These are phyloP conservation scores for Colletotrichum sp. DNA, from an alignment of 2,329 filamentous ascomycete genomes.

Conservation along the genomic window DNA sequence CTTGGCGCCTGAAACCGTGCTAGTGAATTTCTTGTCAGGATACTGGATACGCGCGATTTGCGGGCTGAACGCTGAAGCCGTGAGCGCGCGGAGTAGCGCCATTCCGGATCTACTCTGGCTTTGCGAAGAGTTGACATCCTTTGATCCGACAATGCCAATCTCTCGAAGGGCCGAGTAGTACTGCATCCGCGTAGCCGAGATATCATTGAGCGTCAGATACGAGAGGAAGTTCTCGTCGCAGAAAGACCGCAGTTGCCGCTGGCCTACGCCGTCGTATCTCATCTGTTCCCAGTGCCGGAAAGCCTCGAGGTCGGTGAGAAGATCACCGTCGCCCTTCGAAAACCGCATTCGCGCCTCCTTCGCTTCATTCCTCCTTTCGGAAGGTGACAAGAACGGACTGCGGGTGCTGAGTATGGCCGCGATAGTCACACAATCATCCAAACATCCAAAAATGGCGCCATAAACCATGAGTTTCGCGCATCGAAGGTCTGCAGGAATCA, in stretches of 20 bases:
- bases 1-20: conserved; percentile 85
- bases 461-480: conserved; percentile 96
- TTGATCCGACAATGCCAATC: conserved; percentile 72
- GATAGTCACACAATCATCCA: conserved; percentile 87
- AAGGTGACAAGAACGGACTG: conserved; percentile 85
- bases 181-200: conserved; percentile 83
- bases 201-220: conserved; percentile 83
- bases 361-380: conserved; percentile 81
- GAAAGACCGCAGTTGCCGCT: conserved; percentile 73
- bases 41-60: conserved; percentile 93
- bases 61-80: conserved; percentile 78
- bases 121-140: conserved; percentile 19
- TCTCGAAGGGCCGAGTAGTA: conserved; percentile 87
- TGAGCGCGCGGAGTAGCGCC: conserved; percentile 69
- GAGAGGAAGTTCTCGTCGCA: conserved; percentile 88
- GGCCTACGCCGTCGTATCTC: conserved; percentile 60
- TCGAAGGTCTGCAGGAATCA: conserved; percentile 91
- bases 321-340: conserved; percentile 79
- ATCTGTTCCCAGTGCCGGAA: conserved; percentile 83
- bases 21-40: conserved; percentile 93
- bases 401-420: conserved; percentile 90
- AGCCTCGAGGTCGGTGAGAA: conserved; percentile 85
- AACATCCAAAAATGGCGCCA: conserved; percentile 89
- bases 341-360: conserved; percentile 79
- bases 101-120: conserved; percentile 34